A percentile compares a stretch with the other conserved stretches of the same genome.
These are phyloP conservation scores for Cymodocea nodosa DNA, from an alignment of 116 monocot species.

Conservation along the genomic window DNA sequence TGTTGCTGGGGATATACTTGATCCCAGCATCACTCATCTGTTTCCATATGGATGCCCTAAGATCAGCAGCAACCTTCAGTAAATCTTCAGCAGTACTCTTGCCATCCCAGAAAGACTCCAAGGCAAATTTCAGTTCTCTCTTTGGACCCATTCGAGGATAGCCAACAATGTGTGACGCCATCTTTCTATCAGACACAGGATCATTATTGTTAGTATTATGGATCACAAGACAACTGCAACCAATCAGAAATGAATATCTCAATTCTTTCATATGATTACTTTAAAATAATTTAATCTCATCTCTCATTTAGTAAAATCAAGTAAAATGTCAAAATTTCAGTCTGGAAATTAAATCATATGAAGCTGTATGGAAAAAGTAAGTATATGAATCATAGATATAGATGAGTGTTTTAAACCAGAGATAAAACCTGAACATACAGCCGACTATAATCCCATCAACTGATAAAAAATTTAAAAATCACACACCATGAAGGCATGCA, in stretches of 20 bases:
- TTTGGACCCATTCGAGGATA: slow-evolving; percentile 85
- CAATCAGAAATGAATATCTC: too few relatives aligned
- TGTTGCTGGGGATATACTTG: slow-evolving; percentile 77
- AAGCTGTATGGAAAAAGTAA: background rate
- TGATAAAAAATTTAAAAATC: too few relatives aligned
- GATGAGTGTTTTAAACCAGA: too few relatives aligned
- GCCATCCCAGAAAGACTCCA: slow-evolving; percentile 82
- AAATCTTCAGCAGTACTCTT: slow-evolving; percentile 61
- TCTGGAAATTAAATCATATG: background rate
- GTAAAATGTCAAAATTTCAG: background rate
- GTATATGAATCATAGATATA: too few relatives aligned
- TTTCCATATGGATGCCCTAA: slow-evolving; percentile 75
- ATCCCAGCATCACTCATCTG: slow-evolving; percentile 69
- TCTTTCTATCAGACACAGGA: slow-evolving; percentile 4
- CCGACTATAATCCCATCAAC: too few relatives aligned
- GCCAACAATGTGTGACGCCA: slow-evolving; percentile 73
- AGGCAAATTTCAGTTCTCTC: slow-evolving; percentile 81
- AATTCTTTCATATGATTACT: too few relatives aligned
- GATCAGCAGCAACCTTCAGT: slow-evolving; percentile 62
- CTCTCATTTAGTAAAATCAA: too few relatives aligned
- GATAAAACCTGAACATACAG: too few relatives aligned
- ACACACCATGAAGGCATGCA: too few relatives aligned
- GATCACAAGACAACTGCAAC: too few relatives aligned
- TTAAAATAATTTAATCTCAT: too few relatives aligned
- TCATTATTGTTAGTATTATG: background rate